phyloP scores from a whole-genome alignment of 2,329 filamentous ascomycete species.

The Cladophialophora psammophila region DNA sequence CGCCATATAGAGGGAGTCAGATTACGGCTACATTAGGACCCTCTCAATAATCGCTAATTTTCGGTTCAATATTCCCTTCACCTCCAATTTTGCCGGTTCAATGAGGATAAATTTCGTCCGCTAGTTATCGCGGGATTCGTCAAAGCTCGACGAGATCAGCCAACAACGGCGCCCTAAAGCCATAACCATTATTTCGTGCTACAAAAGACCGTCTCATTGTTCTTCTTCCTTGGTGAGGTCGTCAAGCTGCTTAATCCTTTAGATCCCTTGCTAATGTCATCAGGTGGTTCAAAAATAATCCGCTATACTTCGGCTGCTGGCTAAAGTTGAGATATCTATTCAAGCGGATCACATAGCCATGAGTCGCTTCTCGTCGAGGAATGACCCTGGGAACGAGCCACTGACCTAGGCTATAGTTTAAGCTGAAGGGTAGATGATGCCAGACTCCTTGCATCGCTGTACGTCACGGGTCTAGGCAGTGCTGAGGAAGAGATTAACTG shows the following conservation, averaged over 20 bases:
- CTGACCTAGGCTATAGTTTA: constrained; percentile 16
- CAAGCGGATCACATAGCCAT: constrained; percentile 31
- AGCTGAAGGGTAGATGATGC: constrained; percentile 23
- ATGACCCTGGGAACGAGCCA: constrained; percentile 21
- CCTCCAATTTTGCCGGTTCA: neutral
- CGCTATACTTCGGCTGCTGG: neutral
- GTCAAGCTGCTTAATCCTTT: constrained; percentile 13
- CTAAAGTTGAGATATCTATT: constrained; percentile 27
- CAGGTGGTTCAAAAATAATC: neutral
- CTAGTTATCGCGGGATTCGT: constrained; percentile 25
- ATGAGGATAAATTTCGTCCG: neutral
- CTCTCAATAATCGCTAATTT: constrained; percentile 13
- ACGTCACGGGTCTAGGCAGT: constrained; percentile 20
- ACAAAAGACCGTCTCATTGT: constrained; percentile 28
- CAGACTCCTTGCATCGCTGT: constrained; percentile 17
- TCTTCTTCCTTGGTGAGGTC: constrained; percentile 24
- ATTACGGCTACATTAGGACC: constrained; percentile 19
- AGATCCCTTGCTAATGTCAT: neutral
- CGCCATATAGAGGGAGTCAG: constrained; percentile 30
- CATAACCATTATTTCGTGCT: constrained; percentile 29
- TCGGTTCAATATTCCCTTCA: neutral
- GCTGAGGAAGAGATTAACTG: constrained; percentile 21
- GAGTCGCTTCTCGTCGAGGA: constrained; percentile 30
- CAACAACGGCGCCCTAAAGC: constrained; percentile 19
- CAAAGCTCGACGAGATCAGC: constrained; percentile 27